Conservation (phyloP, 2,329 filamentous ascomycete species). For the Botrytis medusae region DNA sequence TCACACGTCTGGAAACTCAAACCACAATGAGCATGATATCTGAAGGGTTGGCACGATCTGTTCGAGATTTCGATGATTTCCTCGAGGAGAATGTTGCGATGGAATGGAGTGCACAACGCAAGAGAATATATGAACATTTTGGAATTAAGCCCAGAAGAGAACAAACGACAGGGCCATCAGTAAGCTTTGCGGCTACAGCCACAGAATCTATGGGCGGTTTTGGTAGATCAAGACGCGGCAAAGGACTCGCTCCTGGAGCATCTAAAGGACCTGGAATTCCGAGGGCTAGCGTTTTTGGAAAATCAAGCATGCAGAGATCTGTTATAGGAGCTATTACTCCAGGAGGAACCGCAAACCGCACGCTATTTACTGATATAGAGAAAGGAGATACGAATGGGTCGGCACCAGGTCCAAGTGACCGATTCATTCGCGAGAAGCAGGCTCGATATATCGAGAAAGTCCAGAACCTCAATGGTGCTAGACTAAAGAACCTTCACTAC, state of each 20-base stretch:
- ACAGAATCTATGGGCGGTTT: conserved; percentile 53
- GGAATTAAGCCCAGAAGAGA: conserved; percentile 69
- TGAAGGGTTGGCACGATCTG: conserved; percentile 84
- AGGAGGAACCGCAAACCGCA: conserved; percentile 58
- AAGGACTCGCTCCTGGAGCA: conserved; percentile 42
- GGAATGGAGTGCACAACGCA: conserved; percentile 93
- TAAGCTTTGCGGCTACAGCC: conserved; percentile 38
- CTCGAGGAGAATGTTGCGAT: conserved; percentile 92
- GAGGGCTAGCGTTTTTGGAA: conserved; percentile 61
- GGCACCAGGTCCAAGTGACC: conserved; percentile 59
- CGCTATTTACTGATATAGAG: conserved; percentile 68
- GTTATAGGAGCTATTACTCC: conserved; percentile 79
- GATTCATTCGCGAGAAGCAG: conserved; percentile 81
- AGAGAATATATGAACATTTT: conserved; percentile 94
- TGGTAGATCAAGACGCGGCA: conserved; percentile 57
- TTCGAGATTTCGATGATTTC: conserved; percentile 89
- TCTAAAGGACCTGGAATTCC: conserved; percentile 34
- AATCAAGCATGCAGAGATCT: conserved; percentile 74
- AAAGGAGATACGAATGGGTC: conserved; percentile 52
- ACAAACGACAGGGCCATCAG: conserved; percentile 23
- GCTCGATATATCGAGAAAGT: conserved; percentile 77
- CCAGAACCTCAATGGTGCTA: conserved; percentile 71
- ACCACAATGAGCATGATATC: conserved; percentile 89
- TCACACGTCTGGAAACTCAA: conserved; percentile 83
- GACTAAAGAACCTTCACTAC: conserved; percentile 65